These are phyloP conservation scores for Termitomyces sp. DNA, from an alignment of 768 basidiomycete species.

Conservation along the genomic window DNA sequence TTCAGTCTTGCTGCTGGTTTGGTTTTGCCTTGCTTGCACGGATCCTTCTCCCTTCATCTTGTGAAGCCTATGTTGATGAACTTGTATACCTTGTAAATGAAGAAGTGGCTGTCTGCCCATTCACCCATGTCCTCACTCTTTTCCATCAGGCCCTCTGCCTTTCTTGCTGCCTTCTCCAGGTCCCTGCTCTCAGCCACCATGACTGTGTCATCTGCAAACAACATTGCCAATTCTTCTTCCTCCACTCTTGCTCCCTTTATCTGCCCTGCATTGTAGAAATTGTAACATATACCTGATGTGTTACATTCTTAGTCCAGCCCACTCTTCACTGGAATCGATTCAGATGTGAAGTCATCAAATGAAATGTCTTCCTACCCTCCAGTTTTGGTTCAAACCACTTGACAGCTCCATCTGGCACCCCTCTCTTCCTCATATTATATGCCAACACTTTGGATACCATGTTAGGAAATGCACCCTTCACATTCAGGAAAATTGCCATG, in stretches of 20 bases:
- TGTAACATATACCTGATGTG: too few relatives aligned
- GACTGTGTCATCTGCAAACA: background rate
- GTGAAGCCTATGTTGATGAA: background rate
- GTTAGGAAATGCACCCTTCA: slow-evolving; percentile 33
- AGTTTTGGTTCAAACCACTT: slow-evolving; percentile 13
- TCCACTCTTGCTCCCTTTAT: background rate
- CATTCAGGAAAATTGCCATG: slow-evolving; percentile 13
- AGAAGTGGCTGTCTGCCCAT: background rate
- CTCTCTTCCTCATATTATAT: slow-evolving; percentile 21
- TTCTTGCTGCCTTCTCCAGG: background rate
- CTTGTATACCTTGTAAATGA: background rate
- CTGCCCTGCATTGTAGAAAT: too few relatives aligned
- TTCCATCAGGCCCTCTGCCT: background rate
- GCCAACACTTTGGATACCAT: slow-evolving; percentile 16
- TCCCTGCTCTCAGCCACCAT: background rate
- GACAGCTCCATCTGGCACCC: slow-evolving; percentile 19
- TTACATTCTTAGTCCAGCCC: too few relatives aligned
- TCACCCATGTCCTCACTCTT: background rate
- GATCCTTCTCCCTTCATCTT: background rate
- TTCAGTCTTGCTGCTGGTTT: background rate
- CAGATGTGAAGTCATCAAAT: background rate
- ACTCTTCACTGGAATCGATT: background rate
- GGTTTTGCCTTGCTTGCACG: background rate
- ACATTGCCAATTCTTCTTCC: too few relatives aligned
- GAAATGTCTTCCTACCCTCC: background rate